phyloP scores from a whole-genome alignment of 2,329 filamentous ascomycete genomes.

The Exophiala alcalophila region DNA sequence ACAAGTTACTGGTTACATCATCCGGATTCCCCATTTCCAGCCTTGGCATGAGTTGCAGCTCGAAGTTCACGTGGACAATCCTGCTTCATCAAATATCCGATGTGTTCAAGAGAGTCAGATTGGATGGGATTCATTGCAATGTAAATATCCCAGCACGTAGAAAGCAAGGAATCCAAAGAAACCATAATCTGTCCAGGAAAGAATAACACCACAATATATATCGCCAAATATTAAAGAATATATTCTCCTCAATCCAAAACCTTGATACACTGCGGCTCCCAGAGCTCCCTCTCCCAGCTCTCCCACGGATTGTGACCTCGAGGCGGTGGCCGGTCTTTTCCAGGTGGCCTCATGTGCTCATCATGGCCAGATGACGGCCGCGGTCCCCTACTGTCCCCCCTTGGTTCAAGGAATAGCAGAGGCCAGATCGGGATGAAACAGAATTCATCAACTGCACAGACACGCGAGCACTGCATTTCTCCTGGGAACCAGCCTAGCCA shows the following conservation, averaged over 20 bases:
- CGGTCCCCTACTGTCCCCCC: constrained; percentile 3
- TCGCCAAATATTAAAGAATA: too few species aligned
- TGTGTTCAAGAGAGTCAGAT: too few species aligned
- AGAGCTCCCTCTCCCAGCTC: constrained; percentile 30
- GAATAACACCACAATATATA: too few species aligned
- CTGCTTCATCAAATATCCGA: too few species aligned
- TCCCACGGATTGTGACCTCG: constrained; percentile 13
- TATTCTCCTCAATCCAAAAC: constrained; percentile 20
- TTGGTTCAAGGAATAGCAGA: constrained; percentile 29
- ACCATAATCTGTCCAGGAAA: too few species aligned
- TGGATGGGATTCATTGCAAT: too few species aligned
- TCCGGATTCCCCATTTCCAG: too few species aligned
- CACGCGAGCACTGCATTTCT: constrained; percentile 42
- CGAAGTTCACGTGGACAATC: too few species aligned
- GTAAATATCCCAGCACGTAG: too few species aligned
- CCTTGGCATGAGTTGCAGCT: too few species aligned
- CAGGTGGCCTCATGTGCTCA: constrained; percentile 16
- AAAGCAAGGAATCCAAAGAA: too few species aligned
- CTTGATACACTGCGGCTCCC: constrained; percentile 34
- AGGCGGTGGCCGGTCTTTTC: constrained; percentile 8
- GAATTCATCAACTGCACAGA: constrained; percentile 45
- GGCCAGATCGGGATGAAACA: constrained; percentile 56
- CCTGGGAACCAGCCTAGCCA: constrained; percentile 54
- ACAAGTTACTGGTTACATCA: background rate
- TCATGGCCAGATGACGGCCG: background rate